These are phyloP conservation scores for Ogataea pilisensis DNA, from an alignment of 805 yeast species.

Conservation along the genomic window DNA sequence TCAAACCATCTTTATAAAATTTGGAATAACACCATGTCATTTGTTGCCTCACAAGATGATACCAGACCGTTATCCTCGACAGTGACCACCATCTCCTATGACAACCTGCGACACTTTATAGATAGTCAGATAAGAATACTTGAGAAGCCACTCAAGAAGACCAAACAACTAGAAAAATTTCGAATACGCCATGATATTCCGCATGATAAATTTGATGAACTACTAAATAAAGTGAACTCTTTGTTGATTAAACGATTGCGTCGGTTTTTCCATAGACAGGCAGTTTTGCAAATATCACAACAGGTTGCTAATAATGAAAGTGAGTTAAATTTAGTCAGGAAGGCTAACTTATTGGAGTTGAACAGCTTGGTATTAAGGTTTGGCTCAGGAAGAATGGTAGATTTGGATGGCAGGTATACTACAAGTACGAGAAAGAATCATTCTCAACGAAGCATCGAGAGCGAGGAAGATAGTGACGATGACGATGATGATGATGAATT, in stretches of 20 bases:
- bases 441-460: slow-evolving; percentile 1
- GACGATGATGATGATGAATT: slow-evolving; percentile 8
- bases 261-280: slow-evolving; percentile 28
- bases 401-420: slow-evolving; percentile 21
- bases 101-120: slow-evolving; percentile 23
- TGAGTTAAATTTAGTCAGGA: slow-evolving; percentile 7
- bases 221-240: slow-evolving; percentile 11
- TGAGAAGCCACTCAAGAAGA: slow-evolving; percentile 15
- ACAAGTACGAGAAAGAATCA: background rate
- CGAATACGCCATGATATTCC: slow-evolving; percentile 3
- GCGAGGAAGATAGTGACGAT: slow-evolving; percentile 1
- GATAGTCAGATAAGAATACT: slow-evolving; percentile 21
- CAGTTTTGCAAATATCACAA: slow-evolving; percentile 26
- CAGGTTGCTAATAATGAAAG: slow-evolving; percentile 28
- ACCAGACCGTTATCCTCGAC: no score
- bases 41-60: no score
- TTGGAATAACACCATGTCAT: no score
- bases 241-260: slow-evolving; percentile 15
- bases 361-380: slow-evolving; percentile 26
- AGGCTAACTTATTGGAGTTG: slow-evolving; percentile 22
- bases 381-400: slow-evolving; percentile 17
- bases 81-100: slow-evolving; percentile 17
- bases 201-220: no score
- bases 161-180: slow-evolving; percentile 9
- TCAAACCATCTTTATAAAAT: no score